Base-by-base conservation (phyloP, 2,329 filamentous ascomycete genomes). In the Fusarium sp. region DNA sequence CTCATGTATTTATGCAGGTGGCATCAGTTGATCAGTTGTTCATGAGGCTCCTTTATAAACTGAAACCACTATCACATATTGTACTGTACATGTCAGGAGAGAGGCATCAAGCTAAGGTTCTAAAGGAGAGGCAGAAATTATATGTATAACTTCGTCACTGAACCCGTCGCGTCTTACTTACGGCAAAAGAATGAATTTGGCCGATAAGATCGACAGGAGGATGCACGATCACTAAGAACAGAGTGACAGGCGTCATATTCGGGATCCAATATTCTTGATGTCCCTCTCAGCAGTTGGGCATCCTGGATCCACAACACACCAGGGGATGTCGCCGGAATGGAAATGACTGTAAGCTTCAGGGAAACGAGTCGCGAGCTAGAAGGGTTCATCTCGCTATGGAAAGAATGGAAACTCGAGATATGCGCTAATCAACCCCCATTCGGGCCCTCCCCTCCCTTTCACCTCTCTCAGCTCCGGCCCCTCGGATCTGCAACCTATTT, bases 401-500 rank as follows among this genome's bases (percentile, higher is more conserved):
- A 74, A 74, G 59, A 65, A 66, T 67, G 55, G 71, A 71, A 73
- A 68, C 61, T 53, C 37, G 58, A 45, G 53, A 63, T 40, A 51
- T 43, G 40, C 55, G 56, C 69, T 72, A 72, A 42, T 64, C 40
- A 34, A 37, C 16, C 34, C 14, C 14, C 34, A 18, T 37, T 37
- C 34, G 34, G 34, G 34, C 34, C 34, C 34, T 34, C 16, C 32
- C 32, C 32, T 34, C 32, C 32, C 16, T 34, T 34, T 34, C 16
- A 34, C 32, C 16, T 68, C 62, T 66, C 70, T 51, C 41, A 63
- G 54, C 30, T 55, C 69, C 73, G 68, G 72, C 37, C 58, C 60
- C 48, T 75, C 72, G 73, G 73, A 68, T 75, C 66, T 68, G 62
- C 66, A 73, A 72, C 69, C 73, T 59, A 74, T 74, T 74, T 74